Evolutionary conservation across 192 early-diverging fungal genomes (phyloP).

Genomic region (Coemansia sp.): DNA sequence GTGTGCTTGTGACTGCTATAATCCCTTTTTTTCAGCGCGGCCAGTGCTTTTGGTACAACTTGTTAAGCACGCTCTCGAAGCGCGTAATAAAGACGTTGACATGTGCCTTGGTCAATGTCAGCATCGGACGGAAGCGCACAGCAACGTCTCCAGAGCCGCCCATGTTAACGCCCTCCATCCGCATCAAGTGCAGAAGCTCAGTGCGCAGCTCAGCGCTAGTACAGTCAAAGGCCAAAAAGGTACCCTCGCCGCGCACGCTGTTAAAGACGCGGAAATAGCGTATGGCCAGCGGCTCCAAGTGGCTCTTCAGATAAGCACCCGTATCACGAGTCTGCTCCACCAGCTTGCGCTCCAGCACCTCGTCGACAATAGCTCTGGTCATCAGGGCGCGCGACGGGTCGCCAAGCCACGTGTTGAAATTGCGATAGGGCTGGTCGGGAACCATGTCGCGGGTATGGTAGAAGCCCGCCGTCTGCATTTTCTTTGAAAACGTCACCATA

Average conservation of each 20-base stretch:
- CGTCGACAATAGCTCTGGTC: constrained; percentile 65
- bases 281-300: constrained; percentile 58
- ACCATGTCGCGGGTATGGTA: constrained; percentile 64
- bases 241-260: constrained; percentile 68
- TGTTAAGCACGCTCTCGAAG: constrained; percentile 62
- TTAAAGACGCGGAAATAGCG: constrained; percentile 55
- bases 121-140: constrained; percentile 73
- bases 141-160: constrained; percentile 67
- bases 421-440: constrained; percentile 66
- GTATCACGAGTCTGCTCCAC: constrained; percentile 58
- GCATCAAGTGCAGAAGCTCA: constrained; percentile 60
- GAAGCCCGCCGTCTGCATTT: constrained; percentile 79
- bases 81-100: constrained; percentile 70
- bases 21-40: constrained; percentile 17
- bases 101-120: constrained; percentile 68
- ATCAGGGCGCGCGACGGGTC: constrained; percentile 70
- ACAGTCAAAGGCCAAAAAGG: constrained; percentile 76
- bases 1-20: constrained; percentile 1
- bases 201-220: constrained; percentile 56
- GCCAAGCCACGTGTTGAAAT: constrained; percentile 82
- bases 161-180: constrained; percentile 68
- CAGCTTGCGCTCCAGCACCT: constrained; percentile 62
- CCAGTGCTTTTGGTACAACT: constrained; percentile 58
- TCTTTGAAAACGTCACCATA: constrained; percentile 80
- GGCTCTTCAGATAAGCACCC: constrained; percentile 61